Percentiles rank a stretch among this genome's conserved stretches.
Evolutionary conservation across 805 yeast genomes (phyloP).

Genomic region (Suhomyces xylopsoci): DNA sequence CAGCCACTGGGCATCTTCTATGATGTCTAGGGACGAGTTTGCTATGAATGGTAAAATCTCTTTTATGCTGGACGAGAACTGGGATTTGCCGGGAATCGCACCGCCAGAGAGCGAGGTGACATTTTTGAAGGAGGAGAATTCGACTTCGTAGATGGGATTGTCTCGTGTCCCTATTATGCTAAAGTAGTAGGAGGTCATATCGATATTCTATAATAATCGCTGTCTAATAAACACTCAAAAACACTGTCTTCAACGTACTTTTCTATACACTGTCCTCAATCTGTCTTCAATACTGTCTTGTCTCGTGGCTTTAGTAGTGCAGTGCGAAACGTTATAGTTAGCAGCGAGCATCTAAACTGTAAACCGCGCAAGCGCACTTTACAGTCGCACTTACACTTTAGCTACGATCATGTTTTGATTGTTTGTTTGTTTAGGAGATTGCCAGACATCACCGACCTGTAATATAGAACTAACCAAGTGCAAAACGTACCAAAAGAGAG

Average conservation of each 20-base stretch:
- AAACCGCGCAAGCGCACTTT: not conserved
- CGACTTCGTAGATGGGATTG: constrained; percentile 82
- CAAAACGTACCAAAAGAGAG: no score
- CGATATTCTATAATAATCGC: no score
- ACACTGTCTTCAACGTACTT: no score
- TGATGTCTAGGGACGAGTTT: constrained; percentile 85
- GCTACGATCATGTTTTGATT: not conserved
- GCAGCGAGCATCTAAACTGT: not conserved
- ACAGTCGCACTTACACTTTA: not conserved
- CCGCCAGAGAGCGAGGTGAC: constrained; percentile 7
- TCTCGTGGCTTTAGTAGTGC: no score
- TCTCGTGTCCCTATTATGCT: constrained; percentile 86
- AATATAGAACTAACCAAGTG: no score
- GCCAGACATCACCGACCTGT: not conserved
- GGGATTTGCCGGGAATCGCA: constrained; percentile 46
- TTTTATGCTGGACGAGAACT: constrained; percentile 64
- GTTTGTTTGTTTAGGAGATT: not conserved
- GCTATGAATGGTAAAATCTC: constrained; percentile 86
- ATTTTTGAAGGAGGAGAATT: constrained; percentile 66
- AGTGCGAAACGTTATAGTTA: no score
- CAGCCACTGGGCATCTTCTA: constrained; percentile 87
- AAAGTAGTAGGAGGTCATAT: constrained; percentile 78
- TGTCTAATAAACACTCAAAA: no score
- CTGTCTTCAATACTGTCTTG: not conserved
- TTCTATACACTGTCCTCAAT: no score